phyloP scores from a whole-genome alignment of 148 eudicot genomes.

The Nyssa sinensis region DNA sequence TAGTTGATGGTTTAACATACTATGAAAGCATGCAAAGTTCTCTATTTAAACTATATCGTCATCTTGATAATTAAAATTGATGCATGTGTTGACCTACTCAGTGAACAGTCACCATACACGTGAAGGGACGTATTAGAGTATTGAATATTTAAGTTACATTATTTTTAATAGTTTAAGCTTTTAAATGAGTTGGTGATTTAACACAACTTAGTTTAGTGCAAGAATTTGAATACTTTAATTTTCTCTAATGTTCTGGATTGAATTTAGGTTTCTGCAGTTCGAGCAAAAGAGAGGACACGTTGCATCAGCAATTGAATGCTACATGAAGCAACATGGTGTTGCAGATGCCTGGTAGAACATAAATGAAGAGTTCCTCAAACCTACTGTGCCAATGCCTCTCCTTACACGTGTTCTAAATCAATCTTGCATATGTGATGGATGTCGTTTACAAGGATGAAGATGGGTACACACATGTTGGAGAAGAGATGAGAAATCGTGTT shows the following conservation, averaged over 20 bases:
- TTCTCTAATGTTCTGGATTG: neutral
- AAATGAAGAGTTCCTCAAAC: slow-evolving; percentile 14
- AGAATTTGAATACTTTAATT: neutral
- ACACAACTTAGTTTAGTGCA: too few relatives aligned
- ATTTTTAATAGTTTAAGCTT: too few relatives aligned
- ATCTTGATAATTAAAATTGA: too few relatives aligned
- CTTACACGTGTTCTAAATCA: slow-evolving; percentile 10
- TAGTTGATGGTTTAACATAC: too few relatives aligned
- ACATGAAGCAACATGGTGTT: slow-evolving; percentile 17
- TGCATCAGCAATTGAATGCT: slow-evolving; percentile 19
- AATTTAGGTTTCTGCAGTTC: slow-evolving; percentile 5
- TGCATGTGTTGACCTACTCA: too few relatives aligned
- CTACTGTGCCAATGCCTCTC: slow-evolving; percentile 17
- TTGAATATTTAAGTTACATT: too few relatives aligned
- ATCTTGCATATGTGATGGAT: slow-evolving; percentile 14
- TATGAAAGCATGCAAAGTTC: too few relatives aligned
- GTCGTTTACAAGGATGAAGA: slow-evolving; percentile 22
- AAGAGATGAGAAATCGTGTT: neutral
- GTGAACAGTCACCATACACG: too few relatives aligned
- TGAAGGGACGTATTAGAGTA: too few relatives aligned
- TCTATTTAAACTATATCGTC: too few relatives aligned
- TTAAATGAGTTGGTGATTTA: too few relatives aligned
- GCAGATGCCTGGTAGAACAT: slow-evolving; percentile 18
- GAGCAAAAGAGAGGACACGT: slow-evolving; percentile 23
- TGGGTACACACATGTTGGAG: neutral